These are phyloP conservation scores for Kwoniella bestiolae DNA, from an alignment of 768 basidiomycete species.

Conservation along the genomic window DNA sequence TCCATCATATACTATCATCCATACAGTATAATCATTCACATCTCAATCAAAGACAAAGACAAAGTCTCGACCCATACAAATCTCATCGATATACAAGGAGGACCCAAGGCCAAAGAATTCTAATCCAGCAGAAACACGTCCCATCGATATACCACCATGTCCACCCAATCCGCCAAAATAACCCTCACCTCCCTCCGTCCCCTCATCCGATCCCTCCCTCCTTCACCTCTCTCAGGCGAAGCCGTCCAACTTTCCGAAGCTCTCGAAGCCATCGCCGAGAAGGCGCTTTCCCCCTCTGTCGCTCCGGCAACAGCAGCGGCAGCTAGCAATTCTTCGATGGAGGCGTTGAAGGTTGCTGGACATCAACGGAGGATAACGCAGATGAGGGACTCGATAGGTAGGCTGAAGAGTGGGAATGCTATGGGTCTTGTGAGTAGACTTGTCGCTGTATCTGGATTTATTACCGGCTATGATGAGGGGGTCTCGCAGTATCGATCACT, in stretches of 20 bases:
- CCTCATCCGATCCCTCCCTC: constrained; percentile 46
- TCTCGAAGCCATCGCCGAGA: constrained; percentile 40
- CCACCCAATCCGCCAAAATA: constrained; percentile 24
- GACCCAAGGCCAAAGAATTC: too few species aligned
- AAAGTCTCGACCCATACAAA: neutral
- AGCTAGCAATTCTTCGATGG: constrained; percentile 14
- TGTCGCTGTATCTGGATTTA: too few species aligned
- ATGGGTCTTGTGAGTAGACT: constrained; percentile 15
- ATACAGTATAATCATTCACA: neutral
- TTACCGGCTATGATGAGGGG: too few species aligned
- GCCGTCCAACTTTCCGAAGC: constrained; percentile 49
- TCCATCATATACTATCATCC: neutral
- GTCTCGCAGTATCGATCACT: too few species aligned
- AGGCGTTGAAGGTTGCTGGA: constrained; percentile 21
- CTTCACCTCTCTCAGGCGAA: constrained; percentile 44
- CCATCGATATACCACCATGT: constrained; percentile 2
- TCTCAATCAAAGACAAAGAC: too few species aligned
- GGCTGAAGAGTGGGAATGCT: constrained; percentile 16
- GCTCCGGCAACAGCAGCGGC: constrained; percentile 3
- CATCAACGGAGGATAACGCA: constrained; percentile 19
- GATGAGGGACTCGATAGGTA: constrained; percentile 18
- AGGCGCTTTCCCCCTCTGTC: constrained; percentile 14
- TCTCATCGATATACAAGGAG: neutral
- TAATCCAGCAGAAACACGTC: too few species aligned
- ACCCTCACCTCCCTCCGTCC: constrained; percentile 33